phyloP scores from a whole-genome alignment of 495 filamentous ascomycete genomes.

The Penicillium soppii region DNA sequence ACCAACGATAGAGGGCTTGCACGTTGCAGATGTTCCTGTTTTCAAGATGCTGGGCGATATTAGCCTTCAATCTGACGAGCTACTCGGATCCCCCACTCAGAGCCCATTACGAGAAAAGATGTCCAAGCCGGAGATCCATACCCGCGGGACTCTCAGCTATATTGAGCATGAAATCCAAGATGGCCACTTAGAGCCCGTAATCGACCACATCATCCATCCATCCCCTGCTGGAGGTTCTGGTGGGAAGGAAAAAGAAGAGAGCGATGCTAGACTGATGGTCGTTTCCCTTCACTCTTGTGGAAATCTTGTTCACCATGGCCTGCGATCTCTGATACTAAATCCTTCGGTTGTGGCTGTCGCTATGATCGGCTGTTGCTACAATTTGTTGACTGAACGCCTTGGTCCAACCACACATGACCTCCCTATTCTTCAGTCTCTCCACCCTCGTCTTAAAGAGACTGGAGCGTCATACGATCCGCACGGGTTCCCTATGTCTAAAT shows the following conservation, averaged over 20 bases:
- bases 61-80: constrained; percentile 31
- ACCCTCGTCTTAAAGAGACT: constrained; percentile 56
- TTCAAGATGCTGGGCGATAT: constrained; percentile 41
- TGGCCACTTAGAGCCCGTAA: constrained; percentile 74
- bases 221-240: neutral
- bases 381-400: constrained; percentile 86
- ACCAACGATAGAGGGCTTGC: neutral
- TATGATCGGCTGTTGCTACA: constrained; percentile 97
- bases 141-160: constrained; percentile 45
- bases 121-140: constrained; percentile 19
- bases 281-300: constrained; percentile 98
- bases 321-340: constrained; percentile 80
- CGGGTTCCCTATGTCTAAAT: constrained; percentile 88
- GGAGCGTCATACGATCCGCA: constrained; percentile 72
- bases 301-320: constrained; percentile 89
- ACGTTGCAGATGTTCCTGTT: constrained; percentile 22
- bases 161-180: constrained; percentile 53
- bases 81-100: constrained; percentile 8
- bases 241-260: constrained; percentile 4
- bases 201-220: constrained; percentile 59
- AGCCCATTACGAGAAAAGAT: constrained; percentile 23
- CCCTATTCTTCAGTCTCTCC: constrained; percentile 59
- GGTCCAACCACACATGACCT: constrained; percentile 82
- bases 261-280: constrained; percentile 64
- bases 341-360: constrained; percentile 82